Evolutionary conservation across 495 filamentous ascomycete species (phyloP), one percentile per base, ranked within the genome.

Genomic region (Xylaria castorea): DNA sequence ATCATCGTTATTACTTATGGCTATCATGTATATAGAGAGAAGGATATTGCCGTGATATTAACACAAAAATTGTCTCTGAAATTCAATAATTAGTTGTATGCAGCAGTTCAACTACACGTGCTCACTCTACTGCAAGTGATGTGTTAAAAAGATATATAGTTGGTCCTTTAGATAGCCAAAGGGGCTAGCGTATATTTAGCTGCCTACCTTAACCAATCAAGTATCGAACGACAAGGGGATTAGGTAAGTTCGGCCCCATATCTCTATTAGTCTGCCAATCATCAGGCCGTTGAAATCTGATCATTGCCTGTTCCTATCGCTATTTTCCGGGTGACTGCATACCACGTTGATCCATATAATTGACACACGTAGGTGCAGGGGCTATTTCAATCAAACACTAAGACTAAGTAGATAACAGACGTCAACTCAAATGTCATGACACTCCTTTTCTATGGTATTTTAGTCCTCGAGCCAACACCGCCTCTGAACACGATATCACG

Each of bases 261-360:
- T 42, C 14, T 63, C 7, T 42, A n/a, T 27, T 6, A 3, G 20
- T n/a, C 9, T 4, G 46, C 64, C 70, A 66, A 73, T 65, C 66
- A 72, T 42, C 16, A 18, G 48, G 25, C 64, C 2, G 22, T 11
- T 60, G 12, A 58, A 55, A 51, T 50, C 44, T 48, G 36, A 68
- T 60, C 57, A 38, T 38, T 66, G 51, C 66, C 66, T 68, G 51
- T 58, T 68, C 66, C 66, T 68, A 32, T 68, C 51, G 30, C 20
- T 16, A 38, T 25, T 46, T 46, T 30, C 53, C 53, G 27, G 22
- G 14, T 57, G 53, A 57, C 27, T 57, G 53, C 53, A 57, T 71
- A 46, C 70, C 30, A 78, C 75, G 65, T 68, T 68, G 65, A 68
- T 68, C 66, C 66, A 36, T 58, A 44, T 14, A 55, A 53, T 40